Evolutionary conservation across 1,284 basidiomycete species (phyloP), one percentile per base, ranked within the genome.

Genomic region (Apiotrichum domesticum): DNA sequence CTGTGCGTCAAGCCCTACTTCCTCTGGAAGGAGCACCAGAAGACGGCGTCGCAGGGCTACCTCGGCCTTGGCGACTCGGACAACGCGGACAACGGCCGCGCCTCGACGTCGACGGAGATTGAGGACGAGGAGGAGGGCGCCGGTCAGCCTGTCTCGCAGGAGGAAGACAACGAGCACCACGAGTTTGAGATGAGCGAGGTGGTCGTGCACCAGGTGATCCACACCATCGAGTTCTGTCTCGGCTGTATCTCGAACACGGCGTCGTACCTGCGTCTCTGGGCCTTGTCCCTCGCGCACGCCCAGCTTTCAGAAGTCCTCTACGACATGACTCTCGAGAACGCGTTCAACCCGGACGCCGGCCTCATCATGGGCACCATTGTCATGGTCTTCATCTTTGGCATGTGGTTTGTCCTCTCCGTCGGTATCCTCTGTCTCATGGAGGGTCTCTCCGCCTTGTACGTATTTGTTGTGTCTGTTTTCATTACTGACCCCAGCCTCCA

Each of bases 181-280:
- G 50, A 35, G 39, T 82, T 82, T 73, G 93, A 97, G 72, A 90
- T 98, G 75, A 83, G 92, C 70, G 95, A 98, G 78, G 85, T 97
- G 50, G 84, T 96, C 44, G 90, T 98, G 59, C 93, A 98, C 79
- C 95, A 98, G 76, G 82, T 96, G 63, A 98, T 98, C 69, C 93
- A 95, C 77, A 96, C 94, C 33, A 97, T 97, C 77, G 96, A 98
- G 79, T 98, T 98, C 80, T 98, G 95, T 73, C 84, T 98, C 86
- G 75, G 94, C 21, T 97, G 95, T 77, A 97, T 99, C 73, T 98
- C 96, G 63, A 97, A 99, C 79, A 99, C 96, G 65, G 96, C 95
- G 7, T 98, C 94, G 29, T 99, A 99, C 79, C 86, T 99, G 52
- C 95, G 95, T 78, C 82, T 99, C 41, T 99, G 95, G 95, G 96